Evolutionary conservation across 2,329 filamentous ascomycete species (phyloP), one percentile per base, ranked within the genome.

Genomic region (Exserohilum turcica): DNA sequence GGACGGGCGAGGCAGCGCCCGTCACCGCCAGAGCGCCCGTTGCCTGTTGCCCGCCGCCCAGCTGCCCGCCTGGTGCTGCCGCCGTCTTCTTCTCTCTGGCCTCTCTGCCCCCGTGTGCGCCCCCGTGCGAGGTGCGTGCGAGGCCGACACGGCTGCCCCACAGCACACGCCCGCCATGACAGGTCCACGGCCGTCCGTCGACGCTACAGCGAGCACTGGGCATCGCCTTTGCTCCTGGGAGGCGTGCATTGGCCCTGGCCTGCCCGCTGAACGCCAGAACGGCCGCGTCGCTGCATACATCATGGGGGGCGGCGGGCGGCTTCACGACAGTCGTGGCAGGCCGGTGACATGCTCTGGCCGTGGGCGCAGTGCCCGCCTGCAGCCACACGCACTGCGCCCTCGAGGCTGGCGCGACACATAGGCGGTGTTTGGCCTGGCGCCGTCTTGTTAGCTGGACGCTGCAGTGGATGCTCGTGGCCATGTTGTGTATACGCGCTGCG

Each of bases 121-220:
- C n/a, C n/a, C n/a, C n/a, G n/a, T n/a, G 10, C 37, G 24, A 33
- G 16, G 27, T 13, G 27, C 28, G 39, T 36, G 37, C 49, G 49
- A 24, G 21, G 21, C 21, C 4, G 21, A 24, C 21, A 24, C 21
- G 37, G 32, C 35, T 60, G 61, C 63, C 63, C 64, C 61, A 61
- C 64, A 57, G 54, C 60, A 28, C 52, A 54, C 47, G 27, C 38
- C 44, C 43, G 54, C 52, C 42, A 58, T 57, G 51, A 54, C 61
- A 52, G 52, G 55, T 56, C 56, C 55, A 56, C 40, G 44, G 35
- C 40, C 21, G 4, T 24, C 21, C 21, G 40, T 49, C 31, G 40
- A 16, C 37, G 43, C 9, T 40, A 47, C 45, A 32, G 48, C 50
- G 29, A 52, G 42, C 31, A 49, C 49, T 52, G 57, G 54, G 47